Conservation (phyloP, 306 rosid genomes). For the Lathyrus aphaca region DNA sequence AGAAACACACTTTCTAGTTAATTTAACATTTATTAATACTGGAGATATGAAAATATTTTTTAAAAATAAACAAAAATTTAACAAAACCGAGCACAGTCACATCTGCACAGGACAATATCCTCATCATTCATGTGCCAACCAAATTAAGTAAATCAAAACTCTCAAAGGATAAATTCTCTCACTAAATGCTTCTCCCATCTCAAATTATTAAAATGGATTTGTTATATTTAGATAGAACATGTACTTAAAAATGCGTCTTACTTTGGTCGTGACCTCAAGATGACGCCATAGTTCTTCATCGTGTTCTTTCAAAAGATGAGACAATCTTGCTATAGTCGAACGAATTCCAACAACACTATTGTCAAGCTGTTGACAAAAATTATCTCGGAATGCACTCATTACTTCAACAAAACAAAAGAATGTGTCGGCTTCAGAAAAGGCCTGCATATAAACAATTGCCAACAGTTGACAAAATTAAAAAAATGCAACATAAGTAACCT, state of each 20-base stretch:
- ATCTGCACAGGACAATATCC: conserved; percentile 1
- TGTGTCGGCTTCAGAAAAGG: conserved; percentile 89
- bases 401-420: conserved; percentile 97
- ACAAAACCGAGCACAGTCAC: conserved; percentile 2
- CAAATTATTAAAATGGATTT: conserved; percentile 26
- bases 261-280: conserved; percentile 94
- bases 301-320: conserved; percentile 88
- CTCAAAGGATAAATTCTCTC: conserved; percentile 19
- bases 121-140: conserved; percentile 19
- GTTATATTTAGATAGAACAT: conserved; percentile 14
- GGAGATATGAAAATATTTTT: background rate
- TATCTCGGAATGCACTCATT: conserved; percentile 89
- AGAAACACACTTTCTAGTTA: conserved; percentile 18
- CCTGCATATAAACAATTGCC: conserved; percentile 59
- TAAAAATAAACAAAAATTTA: background rate
- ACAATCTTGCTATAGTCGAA: conserved; percentile 81
- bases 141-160: conserved; percentile 25
- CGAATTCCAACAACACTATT: conserved; percentile 95
- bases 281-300: conserved; percentile 99
- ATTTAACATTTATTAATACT: conserved; percentile 26
- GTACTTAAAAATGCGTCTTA: conserved; percentile 42
- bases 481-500: conserved; percentile 10
- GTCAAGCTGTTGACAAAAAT: conserved; percentile 96
- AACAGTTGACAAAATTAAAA: conserved; percentile 32
- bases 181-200: background rate